A percentile compares a stretch with the other conserved stretches of the same genome.
phyloP scores from a whole-genome alignment of 805 yeast genomes.

The Debaryomyces tyrocola region DNA sequence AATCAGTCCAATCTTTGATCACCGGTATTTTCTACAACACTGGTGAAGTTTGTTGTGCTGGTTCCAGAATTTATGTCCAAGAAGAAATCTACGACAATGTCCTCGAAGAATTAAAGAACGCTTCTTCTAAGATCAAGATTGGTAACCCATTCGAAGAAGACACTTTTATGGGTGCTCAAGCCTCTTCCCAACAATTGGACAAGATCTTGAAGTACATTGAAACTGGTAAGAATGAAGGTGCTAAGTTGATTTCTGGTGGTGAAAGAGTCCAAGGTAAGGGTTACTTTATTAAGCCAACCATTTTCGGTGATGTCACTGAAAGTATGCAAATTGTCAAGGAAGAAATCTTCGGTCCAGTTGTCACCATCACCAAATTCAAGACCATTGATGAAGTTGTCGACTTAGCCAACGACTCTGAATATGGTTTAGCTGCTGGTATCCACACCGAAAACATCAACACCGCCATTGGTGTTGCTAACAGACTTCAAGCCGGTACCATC shows the following conservation, averaged over 20 bases:
- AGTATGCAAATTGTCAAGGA: conserved; percentile 76
- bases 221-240: conserved; percentile 81
- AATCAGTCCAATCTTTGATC: conserved; percentile 73
- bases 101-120: conserved; percentile 58
- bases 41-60: conserved; percentile 96
- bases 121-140: conserved; percentile 57
- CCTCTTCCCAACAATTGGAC: conserved; percentile 74
- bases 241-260: conserved; percentile 81
- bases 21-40: conserved; percentile 88
- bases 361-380: conserved; percentile 76
- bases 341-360: conserved; percentile 95
- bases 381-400: conserved; percentile 78
- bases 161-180: conserved; percentile 90
- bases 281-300: conserved; percentile 75
- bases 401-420: conserved; percentile 76
- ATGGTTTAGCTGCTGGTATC: conserved; percentile 90
- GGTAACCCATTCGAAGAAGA: conserved; percentile 85
- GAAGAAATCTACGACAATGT: conserved; percentile 80
- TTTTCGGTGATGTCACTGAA: conserved; percentile 78
- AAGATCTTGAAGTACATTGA: conserved; percentile 77
- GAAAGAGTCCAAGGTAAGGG: conserved; percentile 69
- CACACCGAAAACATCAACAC: conserved; percentile 76
- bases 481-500: conserved; percentile 82
- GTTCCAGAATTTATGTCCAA: conserved; percentile 88
- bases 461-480: conserved; percentile 72